Conservation (phyloP, 441 rosid species). For the Breynia disticha region DNA sequence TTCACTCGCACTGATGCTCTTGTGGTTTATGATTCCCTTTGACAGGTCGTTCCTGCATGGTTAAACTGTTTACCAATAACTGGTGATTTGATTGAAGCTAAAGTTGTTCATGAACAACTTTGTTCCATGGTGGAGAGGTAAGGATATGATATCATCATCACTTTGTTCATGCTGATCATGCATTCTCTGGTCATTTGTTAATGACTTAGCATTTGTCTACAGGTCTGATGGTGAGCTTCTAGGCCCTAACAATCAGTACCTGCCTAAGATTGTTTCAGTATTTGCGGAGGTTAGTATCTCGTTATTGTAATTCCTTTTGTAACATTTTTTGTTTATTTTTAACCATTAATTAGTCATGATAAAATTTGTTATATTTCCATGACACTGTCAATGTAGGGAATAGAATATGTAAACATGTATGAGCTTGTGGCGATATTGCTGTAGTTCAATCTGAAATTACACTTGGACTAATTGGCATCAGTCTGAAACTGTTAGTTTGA, state of each 20-base stretch:
- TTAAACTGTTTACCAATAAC: conserved; percentile 88
- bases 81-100: conserved; percentile 96
- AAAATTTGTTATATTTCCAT: no score
- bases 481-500: neutral
- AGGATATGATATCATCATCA: neutral
- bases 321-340: no score
- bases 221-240: conserved; percentile 81
- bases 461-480: no score
- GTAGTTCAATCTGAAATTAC: no score
- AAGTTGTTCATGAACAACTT: conserved; percentile 92
- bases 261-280: conserved; percentile 76
- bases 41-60: conserved; percentile 96
- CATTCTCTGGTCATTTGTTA: conserved; percentile 2
- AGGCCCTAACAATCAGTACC: conserved; percentile 85
- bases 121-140: conserved; percentile 97
- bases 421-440: no score
- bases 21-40: neutral
- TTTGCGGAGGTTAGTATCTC: conserved; percentile 80
- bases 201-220: conserved; percentile 18
- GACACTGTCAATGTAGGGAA: no score
- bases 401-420: no score
- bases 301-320: no score
- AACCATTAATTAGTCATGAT: no score
- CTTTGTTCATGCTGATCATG: neutral
- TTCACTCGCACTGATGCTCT: neutral